Evolutionary conservation across 2,329 filamentous ascomycete species (phyloP).

Genomic region (Fusarium drepaniforme): DNA sequence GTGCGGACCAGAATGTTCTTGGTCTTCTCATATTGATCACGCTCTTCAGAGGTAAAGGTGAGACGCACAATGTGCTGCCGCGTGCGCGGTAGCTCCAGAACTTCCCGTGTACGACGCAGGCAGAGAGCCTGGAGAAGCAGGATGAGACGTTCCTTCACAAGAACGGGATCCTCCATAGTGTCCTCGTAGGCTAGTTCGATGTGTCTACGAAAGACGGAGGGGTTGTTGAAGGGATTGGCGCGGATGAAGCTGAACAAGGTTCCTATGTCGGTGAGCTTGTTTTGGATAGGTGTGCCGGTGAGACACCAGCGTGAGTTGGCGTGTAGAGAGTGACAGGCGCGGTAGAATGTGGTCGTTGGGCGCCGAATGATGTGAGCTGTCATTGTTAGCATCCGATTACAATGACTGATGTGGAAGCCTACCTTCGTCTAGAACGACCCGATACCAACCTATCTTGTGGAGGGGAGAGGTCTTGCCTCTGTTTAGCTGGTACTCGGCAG

Average conservation of each 20-base stretch:
- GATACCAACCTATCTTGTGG: conserved; percentile 55
- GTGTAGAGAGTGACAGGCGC: conserved; percentile 54
- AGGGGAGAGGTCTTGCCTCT: conserved; percentile 35
- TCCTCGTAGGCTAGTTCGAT: not conserved
- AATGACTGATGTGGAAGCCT: not conserved
- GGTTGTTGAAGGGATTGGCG: not conserved
- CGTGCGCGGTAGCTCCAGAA: not conserved
- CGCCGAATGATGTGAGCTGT: conserved; percentile 65
- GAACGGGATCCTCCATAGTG: not conserved
- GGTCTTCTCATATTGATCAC: not conserved
- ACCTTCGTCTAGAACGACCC: conserved; percentile 61
- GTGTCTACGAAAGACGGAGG: not conserved
- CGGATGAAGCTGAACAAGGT: not conserved
- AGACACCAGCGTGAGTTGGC: conserved; percentile 63
- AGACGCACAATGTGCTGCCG: not conserved
- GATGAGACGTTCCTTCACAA: not conserved
- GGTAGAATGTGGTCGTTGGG: conserved; percentile 57
- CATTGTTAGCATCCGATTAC: too few species aligned
- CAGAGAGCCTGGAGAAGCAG: not conserved
- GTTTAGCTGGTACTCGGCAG: conserved; percentile 46
- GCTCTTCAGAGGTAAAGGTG: not conserved
- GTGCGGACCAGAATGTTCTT: not conserved
- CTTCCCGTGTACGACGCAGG: not conserved
- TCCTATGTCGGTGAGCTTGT: not conserved
- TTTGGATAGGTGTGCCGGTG: not conserved